These are phyloP conservation scores for Eudorina sp. DNA, from an alignment of 139 green algal genomes.

Conservation along the genomic window DNA sequence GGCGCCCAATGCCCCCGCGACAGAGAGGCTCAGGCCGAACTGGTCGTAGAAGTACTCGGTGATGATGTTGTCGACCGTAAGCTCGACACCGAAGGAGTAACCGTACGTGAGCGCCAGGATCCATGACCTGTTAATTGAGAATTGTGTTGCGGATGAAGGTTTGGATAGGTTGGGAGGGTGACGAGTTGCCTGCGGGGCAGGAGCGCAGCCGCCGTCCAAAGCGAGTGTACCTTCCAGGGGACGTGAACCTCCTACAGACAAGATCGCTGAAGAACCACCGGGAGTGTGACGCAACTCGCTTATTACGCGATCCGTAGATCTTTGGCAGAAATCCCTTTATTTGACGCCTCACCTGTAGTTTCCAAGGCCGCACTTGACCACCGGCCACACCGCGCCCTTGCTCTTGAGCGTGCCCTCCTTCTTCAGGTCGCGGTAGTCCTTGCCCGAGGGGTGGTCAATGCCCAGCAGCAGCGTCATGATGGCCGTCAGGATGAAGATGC, in stretches of 20 bases:
- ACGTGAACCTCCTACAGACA: too few species aligned
- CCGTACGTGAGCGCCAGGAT: conserved; percentile 80
- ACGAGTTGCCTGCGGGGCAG: too few species aligned
- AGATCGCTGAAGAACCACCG: too few species aligned
- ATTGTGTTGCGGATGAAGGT: too few species aligned
- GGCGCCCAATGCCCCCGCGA: conserved; percentile 52
- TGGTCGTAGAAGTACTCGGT: conserved; percentile 80
- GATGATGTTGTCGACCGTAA: conserved; percentile 90
- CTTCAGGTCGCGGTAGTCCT: conserved; percentile 84
- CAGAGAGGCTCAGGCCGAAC: conserved; percentile 73
- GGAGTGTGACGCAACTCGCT: too few species aligned
- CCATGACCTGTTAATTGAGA: conserved; percentile 61
- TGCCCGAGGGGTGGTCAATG: conserved; percentile 42
- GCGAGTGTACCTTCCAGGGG: too few species aligned
- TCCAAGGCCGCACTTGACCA: conserved; percentile 81
- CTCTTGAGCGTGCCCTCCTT: conserved; percentile 81
- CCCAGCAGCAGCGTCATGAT: conserved; percentile 67
- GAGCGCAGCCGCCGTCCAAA: too few species aligned
- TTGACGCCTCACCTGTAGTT: conserved; percentile 88
- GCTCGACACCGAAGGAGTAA: conserved; percentile 89
- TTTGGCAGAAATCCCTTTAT: too few species aligned
- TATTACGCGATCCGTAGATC: too few species aligned
- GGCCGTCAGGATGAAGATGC: conserved; percentile 82
- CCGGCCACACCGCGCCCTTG: conserved; percentile 69
- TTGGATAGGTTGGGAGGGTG: too few species aligned